Percentiles rank a stretch among this genome's conserved stretches.
phyloP scores from a whole-genome alignment of 345 rosid species.

The Eucalyptus polyanthemos region DNA sequence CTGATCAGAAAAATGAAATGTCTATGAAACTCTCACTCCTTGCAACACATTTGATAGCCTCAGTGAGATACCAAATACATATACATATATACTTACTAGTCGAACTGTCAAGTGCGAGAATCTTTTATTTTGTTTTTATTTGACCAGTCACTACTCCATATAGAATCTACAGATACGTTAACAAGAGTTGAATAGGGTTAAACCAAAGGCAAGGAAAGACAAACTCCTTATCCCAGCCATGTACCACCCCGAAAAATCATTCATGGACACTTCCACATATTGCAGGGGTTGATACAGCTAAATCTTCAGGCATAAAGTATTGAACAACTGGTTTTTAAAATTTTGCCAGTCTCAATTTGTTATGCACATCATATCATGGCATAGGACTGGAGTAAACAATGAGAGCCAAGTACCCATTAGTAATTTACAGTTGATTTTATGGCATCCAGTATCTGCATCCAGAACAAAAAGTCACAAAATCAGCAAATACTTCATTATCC shows the following conservation, averaged over 20 bases:
- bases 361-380: not conserved
- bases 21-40: not conserved
- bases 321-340: not conserved
- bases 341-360: not conserved
- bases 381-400: not conserved
- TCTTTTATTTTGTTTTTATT: not conserved
- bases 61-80: not conserved
- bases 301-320: not conserved
- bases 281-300: not conserved
- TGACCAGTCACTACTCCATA: not conserved
- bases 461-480: not conserved
- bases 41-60: not conserved
- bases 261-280: not conserved
- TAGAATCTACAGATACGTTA: not conserved
- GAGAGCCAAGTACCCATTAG: constrained; percentile 1
- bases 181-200: not conserved
- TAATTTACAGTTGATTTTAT: constrained; percentile 68
- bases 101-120: not conserved
- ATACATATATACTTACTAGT: not conserved
- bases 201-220: not conserved
- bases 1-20: not conserved
- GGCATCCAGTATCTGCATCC: constrained; percentile 70
- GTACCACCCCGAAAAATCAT: not conserved
- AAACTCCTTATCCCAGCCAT: not conserved
- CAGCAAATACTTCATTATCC: not conserved